These are phyloP conservation scores for Ogataea nitratoaversa DNA, from an alignment of 805 yeast genomes.

Conservation along the genomic window DNA sequence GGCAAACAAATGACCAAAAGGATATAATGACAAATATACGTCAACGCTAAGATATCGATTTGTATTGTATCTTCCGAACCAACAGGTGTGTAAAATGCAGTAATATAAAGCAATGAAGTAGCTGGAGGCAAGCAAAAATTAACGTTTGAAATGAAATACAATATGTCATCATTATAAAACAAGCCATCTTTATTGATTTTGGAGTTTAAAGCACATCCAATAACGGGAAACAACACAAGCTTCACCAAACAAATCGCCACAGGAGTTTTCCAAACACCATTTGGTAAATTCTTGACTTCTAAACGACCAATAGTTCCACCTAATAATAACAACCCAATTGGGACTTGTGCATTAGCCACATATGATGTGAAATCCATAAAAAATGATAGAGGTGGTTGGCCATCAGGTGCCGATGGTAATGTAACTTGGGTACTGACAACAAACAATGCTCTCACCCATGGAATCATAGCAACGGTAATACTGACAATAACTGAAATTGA, in stretches of 20 bases:
- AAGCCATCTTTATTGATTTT: conserved; percentile 59
- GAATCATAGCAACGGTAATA: conserved; percentile 72
- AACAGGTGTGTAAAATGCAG: conserved; percentile 81
- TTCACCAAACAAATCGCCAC: conserved; percentile 52
- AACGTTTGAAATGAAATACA: conserved; percentile 69
- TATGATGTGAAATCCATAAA: conserved; percentile 77
- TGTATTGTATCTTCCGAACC: conserved; percentile 48
- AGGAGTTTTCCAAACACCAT: conserved; percentile 69
- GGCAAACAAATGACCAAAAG: conserved; percentile 68
- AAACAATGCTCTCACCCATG: conserved; percentile 75
- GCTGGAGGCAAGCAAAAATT: conserved; percentile 84
- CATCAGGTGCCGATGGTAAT: conserved; percentile 79
- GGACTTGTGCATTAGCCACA: conserved; percentile 84
- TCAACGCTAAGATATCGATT: conserved; percentile 82
- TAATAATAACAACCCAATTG: conserved; percentile 72
- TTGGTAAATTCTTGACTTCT: conserved; percentile 52
- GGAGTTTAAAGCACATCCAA: conserved; percentile 69
- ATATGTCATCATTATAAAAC: conserved; percentile 55
- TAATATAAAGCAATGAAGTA: conserved; percentile 80
- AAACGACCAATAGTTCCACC: conserved; percentile 89
- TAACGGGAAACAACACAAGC: conserved; percentile 68
- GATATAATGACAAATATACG: conserved; percentile 70
- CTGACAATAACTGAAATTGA: conserved; percentile 67
- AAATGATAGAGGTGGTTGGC: conserved; percentile 77
- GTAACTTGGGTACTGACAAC: conserved; percentile 42